These are phyloP conservation scores for Pythium insidiosum DNA, from an alignment of 352 stramenopile species.

Conservation along the genomic window DNA sequence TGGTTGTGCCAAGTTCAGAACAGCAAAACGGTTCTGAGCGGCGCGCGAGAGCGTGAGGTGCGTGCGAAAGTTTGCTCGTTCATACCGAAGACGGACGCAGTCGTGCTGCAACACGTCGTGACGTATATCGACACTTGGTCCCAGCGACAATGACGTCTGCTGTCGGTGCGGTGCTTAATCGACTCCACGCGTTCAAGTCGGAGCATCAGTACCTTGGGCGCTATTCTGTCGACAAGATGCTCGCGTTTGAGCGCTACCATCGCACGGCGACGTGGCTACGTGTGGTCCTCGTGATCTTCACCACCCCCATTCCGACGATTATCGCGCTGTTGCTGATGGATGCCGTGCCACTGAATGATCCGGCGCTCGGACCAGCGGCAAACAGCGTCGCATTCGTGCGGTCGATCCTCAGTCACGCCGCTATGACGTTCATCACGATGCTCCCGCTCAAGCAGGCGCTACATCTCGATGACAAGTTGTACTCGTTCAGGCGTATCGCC, in stretches of 20 bases:
- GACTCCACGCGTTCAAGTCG: too few relatives aligned
- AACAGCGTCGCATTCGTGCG: neutral
- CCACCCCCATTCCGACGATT: neutral
- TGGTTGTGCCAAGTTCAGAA: too few relatives aligned
- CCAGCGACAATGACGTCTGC: too few relatives aligned
- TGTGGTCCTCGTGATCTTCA: constrained; percentile 1
- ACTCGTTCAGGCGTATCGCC: neutral
- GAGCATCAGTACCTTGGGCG: constrained; percentile 4
- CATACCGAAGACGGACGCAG: too few relatives aligned
- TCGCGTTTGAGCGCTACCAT: constrained; percentile 10
- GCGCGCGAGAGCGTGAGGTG: too few relatives aligned
- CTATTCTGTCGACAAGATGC: constrained; percentile 12
- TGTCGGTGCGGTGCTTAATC: too few relatives aligned
- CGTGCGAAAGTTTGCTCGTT: too few relatives aligned
- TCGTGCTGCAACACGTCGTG: too few relatives aligned
- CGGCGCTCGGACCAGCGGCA: neutral
- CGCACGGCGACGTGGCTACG: neutral
- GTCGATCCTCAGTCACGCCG: constrained; percentile 6
- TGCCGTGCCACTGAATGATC: constrained; percentile 3
- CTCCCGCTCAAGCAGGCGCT: constrained; percentile 13
- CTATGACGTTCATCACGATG: constrained; percentile 5
- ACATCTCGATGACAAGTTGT: constrained; percentile 1
- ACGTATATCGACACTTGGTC: too few relatives aligned
- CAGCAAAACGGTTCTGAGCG: too few relatives aligned
- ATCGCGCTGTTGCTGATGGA: neutral